These are phyloP conservation scores for Claviceps arundinis DNA, from an alignment of 2,329 filamentous ascomycete species.

Conservation along the genomic window DNA sequence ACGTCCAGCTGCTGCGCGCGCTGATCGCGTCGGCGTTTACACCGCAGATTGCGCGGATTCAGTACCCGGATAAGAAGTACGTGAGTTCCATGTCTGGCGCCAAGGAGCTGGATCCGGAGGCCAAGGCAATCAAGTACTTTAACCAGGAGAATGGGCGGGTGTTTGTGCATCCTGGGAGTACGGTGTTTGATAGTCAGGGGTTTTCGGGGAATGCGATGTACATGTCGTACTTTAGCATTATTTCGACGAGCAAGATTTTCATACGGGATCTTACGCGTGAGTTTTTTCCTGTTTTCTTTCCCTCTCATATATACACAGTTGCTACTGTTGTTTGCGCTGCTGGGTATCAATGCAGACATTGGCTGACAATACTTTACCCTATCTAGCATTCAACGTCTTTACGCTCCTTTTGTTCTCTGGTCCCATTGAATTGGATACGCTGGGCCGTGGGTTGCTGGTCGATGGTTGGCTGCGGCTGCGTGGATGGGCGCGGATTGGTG, in stretches of 20 bases:
- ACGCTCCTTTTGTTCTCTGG: slow-evolving; percentile 81
- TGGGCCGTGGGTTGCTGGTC: slow-evolving; percentile 74
- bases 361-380: background rate
- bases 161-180: slow-evolving; percentile 84
- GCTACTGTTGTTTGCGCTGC: too few species aligned
- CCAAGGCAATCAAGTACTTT: slow-evolving; percentile 84
- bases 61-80: slow-evolving; percentile 93
- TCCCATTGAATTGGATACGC: slow-evolving; percentile 70
- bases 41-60: slow-evolving; percentile 83
- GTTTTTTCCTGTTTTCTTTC: slow-evolving; percentile 20
- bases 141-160: slow-evolving; percentile 74
- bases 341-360: too few species aligned
- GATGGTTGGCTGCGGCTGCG: slow-evolving; percentile 80
- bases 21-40: slow-evolving; percentile 61
- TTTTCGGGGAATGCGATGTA: slow-evolving; percentile 67
- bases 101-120: slow-evolving; percentile 86
- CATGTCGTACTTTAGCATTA: slow-evolving; percentile 82
- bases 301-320: too few species aligned
- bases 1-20: slow-evolving; percentile 47
- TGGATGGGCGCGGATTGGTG: slow-evolving; percentile 91
- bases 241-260: slow-evolving; percentile 85
- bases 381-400: slow-evolving; percentile 71
- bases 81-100: slow-evolving; percentile 75
- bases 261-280: slow-evolving; percentile 78
- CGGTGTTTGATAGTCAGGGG: slow-evolving; percentile 67